Evolutionary conservation across 192 early-diverging fungal genomes (phyloP).

Genomic region (Entophlyctis helioformis): DNA sequence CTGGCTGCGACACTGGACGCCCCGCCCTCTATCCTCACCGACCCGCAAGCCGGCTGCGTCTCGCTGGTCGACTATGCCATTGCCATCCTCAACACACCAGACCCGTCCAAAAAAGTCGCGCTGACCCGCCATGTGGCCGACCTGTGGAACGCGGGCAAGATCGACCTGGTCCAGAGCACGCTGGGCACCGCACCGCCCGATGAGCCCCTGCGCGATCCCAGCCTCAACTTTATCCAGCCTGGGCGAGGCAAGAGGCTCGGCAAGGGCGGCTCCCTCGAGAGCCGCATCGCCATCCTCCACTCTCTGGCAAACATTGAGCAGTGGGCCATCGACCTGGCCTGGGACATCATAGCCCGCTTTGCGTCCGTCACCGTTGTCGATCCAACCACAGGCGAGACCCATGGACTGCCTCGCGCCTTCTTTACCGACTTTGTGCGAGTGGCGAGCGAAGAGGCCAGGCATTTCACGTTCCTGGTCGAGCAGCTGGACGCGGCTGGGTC

Average conservation of each 20-base stretch:
- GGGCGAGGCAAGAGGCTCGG: slow-evolving; percentile 26
- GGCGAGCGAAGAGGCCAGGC: slow-evolving; percentile 53
- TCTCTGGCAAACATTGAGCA: slow-evolving; percentile 54
- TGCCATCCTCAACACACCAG: slow-evolving; percentile 36
- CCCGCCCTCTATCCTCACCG: neutral
- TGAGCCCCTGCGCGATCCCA: slow-evolving; percentile 32
- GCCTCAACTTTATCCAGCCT: slow-evolving; percentile 27
- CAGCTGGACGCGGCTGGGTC: slow-evolving; percentile 35
- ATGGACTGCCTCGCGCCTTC: slow-evolving; percentile 15
- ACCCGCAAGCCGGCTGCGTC: neutral
- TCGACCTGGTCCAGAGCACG: neutral
- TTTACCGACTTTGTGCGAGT: slow-evolving; percentile 34
- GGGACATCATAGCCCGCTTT: slow-evolving; percentile 53
- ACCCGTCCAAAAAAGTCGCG: slow-evolving; percentile 39
- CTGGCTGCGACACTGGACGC: neutral
- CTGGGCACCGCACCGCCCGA: too few relatives aligned
- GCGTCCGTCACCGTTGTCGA: slow-evolving; percentile 4
- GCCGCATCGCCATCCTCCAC: slow-evolving; percentile 49
- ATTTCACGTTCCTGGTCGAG: slow-evolving; percentile 38
- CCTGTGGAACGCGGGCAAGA: slow-evolving; percentile 8
- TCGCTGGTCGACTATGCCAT: slow-evolving; percentile 33
- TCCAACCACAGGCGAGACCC: neutral
- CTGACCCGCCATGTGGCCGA: slow-evolving; percentile 10
- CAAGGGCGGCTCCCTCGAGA: slow-evolving; percentile 35
- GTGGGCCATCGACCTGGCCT: slow-evolving; percentile 59